phyloP scores from a whole-genome alignment of 108 stramenopile genomes.

The Thalassiosira profunda region DNA sequence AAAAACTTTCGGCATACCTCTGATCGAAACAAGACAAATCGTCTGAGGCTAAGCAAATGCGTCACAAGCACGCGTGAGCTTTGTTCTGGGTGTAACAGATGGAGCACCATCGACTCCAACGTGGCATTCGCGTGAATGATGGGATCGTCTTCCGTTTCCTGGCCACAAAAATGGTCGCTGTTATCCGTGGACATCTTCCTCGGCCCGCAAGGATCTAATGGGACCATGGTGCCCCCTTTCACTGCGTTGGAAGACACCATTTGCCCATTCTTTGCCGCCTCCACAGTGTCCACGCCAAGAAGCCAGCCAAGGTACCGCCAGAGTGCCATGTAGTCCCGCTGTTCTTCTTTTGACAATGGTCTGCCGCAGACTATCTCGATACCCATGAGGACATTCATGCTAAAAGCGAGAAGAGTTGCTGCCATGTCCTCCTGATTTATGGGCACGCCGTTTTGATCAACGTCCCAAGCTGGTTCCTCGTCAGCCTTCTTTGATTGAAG shows the following conservation, averaged over 20 bases:
- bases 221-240: constrained; percentile 15
- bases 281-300: constrained; percentile 64
- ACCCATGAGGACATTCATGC: constrained; percentile 71
- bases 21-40: constrained; percentile 45
- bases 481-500: constrained; percentile 19
- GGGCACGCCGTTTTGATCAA: constrained; percentile 63
- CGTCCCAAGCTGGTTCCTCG: constrained; percentile 58
- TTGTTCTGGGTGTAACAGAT: constrained; percentile 61
- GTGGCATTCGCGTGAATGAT: constrained; percentile 52
- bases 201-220: constrained; percentile 86
- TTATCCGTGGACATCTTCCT: constrained; percentile 24
- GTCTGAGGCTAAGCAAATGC: constrained; percentile 62
- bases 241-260: constrained; percentile 27
- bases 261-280: constrained; percentile 8
- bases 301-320: constrained; percentile 92
- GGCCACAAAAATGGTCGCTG: not conserved
- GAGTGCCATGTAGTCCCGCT: constrained; percentile 76
- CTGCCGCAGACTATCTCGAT: constrained; percentile 68
- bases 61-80: constrained; percentile 69
- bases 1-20: constrained; percentile 71
- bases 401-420: constrained; percentile 83
- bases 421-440: constrained; percentile 92
- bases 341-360: constrained; percentile 49
- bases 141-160: constrained; percentile 28
- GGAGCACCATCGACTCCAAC: constrained; percentile 46